A percentile compares a stretch with the other conserved stretches of the same genome.
phyloP scores from a whole-genome alignment of 2,329 filamentous ascomycete species.

The Fusarium goolgardi region DNA sequence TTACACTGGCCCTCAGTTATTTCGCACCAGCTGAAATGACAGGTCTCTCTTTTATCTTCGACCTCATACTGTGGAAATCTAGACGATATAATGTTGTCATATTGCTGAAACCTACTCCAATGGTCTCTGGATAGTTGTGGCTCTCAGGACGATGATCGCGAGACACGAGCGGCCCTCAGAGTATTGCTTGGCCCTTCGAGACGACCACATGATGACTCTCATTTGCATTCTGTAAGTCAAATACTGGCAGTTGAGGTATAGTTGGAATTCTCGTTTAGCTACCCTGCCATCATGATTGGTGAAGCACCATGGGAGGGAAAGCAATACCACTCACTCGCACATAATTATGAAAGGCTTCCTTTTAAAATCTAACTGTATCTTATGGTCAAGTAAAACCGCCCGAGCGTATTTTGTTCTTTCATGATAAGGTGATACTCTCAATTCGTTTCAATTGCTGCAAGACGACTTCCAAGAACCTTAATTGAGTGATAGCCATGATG shows the following conservation, averaged over 20 bases:
- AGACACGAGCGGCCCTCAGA: not conserved
- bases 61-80: not conserved
- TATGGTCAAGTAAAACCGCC: not conserved
- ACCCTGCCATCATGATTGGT: not conserved
- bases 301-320: not conserved
- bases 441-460: not conserved
- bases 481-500: not conserved
- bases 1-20: not conserved
- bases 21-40: not conserved
- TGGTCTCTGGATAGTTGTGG: too few species aligned
- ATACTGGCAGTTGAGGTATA: not conserved
- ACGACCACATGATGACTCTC: not conserved
- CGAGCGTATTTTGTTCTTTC: too few species aligned
- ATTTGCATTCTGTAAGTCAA: not conserved
- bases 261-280: not conserved
- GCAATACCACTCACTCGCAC: not conserved
- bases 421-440: not conserved
- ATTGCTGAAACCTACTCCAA: not conserved
- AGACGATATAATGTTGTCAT: not conserved
- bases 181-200: not conserved
- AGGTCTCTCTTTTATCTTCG: not conserved
- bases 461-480: too few species aligned
- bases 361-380: not conserved
- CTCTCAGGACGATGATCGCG: not conserved
- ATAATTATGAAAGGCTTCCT: not conserved